phyloP scores from a whole-genome alignment of 192 early-diverging fungal species.

The Coemansia sp. region DNA sequence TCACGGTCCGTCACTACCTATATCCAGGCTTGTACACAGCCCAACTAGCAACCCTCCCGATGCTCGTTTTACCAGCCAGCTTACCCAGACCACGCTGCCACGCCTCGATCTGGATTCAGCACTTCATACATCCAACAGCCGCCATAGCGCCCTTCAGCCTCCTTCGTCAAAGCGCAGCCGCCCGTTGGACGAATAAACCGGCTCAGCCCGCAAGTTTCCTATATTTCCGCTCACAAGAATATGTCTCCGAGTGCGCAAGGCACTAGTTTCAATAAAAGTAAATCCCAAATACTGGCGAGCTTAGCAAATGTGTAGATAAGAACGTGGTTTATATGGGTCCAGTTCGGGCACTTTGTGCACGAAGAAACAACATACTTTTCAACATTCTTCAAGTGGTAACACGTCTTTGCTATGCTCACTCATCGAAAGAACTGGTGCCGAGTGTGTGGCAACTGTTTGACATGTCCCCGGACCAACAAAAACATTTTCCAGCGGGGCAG shows the following conservation, averaged over 20 bases:
- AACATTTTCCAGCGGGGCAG: constrained; percentile 33
- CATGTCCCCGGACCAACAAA: constrained; percentile 34
- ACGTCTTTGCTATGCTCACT: constrained; percentile 30
- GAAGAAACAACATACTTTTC: too few species aligned
- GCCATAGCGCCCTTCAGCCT: background rate
- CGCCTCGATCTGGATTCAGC: constrained; percentile 9
- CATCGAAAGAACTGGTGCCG: constrained; percentile 52
- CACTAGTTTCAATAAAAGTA: background rate
- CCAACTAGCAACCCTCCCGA: too few species aligned
- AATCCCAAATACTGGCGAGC: background rate
- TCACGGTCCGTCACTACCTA: background rate
- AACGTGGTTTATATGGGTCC: too few species aligned
- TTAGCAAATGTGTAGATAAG: background rate
- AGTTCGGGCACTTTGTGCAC: too few species aligned
- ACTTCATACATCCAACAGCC: background rate
- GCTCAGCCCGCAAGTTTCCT: background rate
- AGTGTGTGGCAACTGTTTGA: constrained; percentile 39
- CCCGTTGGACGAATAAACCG: background rate
- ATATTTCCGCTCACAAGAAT: background rate
- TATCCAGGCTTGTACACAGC: background rate
- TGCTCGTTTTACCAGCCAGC: background rate
- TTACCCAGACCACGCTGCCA: constrained; percentile 4
- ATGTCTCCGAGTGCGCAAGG: background rate
- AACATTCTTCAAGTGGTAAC: too few species aligned
- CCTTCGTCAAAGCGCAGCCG: background rate